phyloP scores from a whole-genome alignment of 2,329 filamentous ascomycete genomes.

The Geosmithia morbida region DNA sequence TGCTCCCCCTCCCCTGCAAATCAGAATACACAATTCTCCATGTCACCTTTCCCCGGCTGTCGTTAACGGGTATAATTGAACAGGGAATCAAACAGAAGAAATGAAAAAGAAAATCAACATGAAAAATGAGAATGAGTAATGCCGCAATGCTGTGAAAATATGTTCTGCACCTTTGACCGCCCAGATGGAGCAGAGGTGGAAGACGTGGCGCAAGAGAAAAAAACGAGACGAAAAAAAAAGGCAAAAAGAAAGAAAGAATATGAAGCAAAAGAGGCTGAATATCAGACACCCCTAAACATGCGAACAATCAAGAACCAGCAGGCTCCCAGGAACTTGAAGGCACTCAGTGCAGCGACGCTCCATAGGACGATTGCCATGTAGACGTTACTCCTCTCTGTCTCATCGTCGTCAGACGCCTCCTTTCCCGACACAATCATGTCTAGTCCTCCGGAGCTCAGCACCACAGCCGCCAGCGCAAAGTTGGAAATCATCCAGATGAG shows the following conservation, averaged over 20 bases:
- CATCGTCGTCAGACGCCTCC: slow-evolving; percentile 20
- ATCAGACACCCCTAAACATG: slow-evolving; percentile 61
- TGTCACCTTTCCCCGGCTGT: not conserved
- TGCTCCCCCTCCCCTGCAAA: too few relatives aligned
- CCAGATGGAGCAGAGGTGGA: not conserved
- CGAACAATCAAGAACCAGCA: slow-evolving; percentile 86
- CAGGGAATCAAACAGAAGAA: not conserved
- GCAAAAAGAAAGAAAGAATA: not conserved
- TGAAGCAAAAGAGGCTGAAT: slow-evolving; percentile 1
- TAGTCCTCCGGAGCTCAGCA: slow-evolving; percentile 74
- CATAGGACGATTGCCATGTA: slow-evolving; percentile 83
- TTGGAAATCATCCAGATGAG: slow-evolving; percentile 96
- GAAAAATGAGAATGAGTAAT: not conserved
- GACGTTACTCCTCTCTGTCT: slow-evolving; percentile 50
- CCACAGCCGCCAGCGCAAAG: slow-evolving; percentile 72
- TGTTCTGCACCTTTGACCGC: too few relatives aligned
- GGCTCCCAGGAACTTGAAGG: slow-evolving; percentile 77
- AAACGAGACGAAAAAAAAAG: not conserved
- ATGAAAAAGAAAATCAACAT: not conserved
- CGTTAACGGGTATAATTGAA: not conserved
- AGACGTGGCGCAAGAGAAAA: not conserved
- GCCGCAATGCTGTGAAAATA: not conserved
- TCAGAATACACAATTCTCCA: too few relatives aligned
- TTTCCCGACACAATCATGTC: slow-evolving; percentile 44
- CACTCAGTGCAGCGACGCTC: slow-evolving; percentile 72